Base-by-base conservation (phyloP, 1,284 basidiomycete species). In the Laetiporus sulphureus region DNA sequence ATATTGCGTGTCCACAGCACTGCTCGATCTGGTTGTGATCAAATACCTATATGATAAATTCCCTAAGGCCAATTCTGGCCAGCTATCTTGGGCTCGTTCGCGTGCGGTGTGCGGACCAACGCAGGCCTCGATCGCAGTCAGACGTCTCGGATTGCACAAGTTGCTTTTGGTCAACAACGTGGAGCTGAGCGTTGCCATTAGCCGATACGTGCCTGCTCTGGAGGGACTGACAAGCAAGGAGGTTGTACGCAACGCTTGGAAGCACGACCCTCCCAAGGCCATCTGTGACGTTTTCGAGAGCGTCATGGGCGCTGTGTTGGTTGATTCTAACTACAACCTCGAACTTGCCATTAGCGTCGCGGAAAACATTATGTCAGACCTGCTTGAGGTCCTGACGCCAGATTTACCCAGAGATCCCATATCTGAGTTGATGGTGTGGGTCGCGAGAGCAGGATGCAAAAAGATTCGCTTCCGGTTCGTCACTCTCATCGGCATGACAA, bases 231-330 rank as follows among this genome's bases (percentile, higher is more conserved):
- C 77, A 0, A 69, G 68, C 2, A 65, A 73, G 41, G 78, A 86
- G 32, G 78, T 89, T 21, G 69, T 88, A 32, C 56, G 71, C 18
- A 67, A 74, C 32, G 79, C 82, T 11, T 91, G 89, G 86, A 77
- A 78, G 50, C 83, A 80, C 49, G 83, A 89, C 51, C 87, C 89
- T 11, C 89, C 90, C 0, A 93, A 91, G 59, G 82, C 75, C 13
- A 61, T 88, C 32, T 81, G 78, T 44, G 85, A 89, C 54, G 72
- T 83, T 3, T 70, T 92, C 41, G 92, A 96, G 64, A 84, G 87
- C 39, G 62, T 94, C 3, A 66, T 94, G 15, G 92, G 89, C 1
- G 90, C 89, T 0, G 71, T 95, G 18, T 72, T 93, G 21, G 73
- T 92, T 36, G 92, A 96, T 63, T 77, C 77, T 7, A 75, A 72